Conservation (phyloP, 805 yeast species). For the Candida maesae region DNA sequence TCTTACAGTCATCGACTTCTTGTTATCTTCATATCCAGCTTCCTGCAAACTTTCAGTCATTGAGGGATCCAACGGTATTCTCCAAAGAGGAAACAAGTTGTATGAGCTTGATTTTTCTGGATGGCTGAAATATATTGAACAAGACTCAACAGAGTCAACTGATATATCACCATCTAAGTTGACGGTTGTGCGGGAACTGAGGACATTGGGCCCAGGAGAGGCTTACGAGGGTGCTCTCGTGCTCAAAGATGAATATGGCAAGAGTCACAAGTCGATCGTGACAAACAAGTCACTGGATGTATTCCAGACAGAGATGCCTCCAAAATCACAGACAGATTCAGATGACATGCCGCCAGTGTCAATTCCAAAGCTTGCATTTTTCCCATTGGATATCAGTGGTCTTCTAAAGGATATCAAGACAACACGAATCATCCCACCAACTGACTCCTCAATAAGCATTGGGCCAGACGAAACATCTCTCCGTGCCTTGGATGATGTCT, state of each 20-base stretch:
- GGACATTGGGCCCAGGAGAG: conserved; percentile 4
- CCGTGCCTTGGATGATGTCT: conserved; percentile 18
- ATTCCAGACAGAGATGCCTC: neutral
- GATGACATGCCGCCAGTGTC: neutral
- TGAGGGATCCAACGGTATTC: neutral
- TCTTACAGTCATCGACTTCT: conserved; percentile 11
- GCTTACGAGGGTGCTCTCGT: conserved; percentile 8
- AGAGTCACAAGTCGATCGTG: conserved; percentile 1
- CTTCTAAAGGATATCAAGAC: conserved; percentile 1
- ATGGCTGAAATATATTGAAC: conserved; percentile 1
- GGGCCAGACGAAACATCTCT: conserved; percentile 17
- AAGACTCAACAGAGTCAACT: neutral
- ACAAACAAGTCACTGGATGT: conserved; percentile 10
- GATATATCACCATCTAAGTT: neutral
- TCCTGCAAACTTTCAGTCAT: neutral
- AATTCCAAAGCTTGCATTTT: conserved; percentile 5
- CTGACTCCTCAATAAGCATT: conserved; percentile 1
- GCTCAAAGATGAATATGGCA: conserved; percentile 7
- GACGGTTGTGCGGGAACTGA: conserved; percentile 3
- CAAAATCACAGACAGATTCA: too few relatives aligned
- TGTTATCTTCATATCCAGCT: conserved; percentile 3
- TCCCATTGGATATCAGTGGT: conserved; percentile 11
- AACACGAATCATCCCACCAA: conserved; percentile 5
- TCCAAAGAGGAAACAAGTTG: conserved; percentile 11
- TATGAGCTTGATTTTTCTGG: conserved; percentile 6